Evolutionary conservation across 129 eudicot species (phyloP).

Genomic region (Tagetes patula): DNA sequence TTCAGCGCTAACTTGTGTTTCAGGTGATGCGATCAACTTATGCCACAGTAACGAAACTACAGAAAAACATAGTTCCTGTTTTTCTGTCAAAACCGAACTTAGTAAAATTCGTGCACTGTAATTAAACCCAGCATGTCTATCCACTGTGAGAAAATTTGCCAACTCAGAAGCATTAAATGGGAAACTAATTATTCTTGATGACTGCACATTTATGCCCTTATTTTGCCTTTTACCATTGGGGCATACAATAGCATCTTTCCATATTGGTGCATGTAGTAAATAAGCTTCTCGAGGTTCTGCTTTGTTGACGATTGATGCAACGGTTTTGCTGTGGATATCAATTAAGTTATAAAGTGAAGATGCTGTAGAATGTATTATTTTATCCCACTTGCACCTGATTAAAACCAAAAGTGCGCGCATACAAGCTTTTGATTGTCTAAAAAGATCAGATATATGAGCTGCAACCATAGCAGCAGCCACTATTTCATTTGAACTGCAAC

Average conservation of each 20-base stretch:
- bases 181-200: constrained; percentile 53
- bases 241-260: constrained; percentile 42
- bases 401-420: constrained; percentile 73
- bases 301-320: constrained; percentile 92
- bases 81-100: constrained; percentile 74
- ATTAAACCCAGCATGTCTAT: constrained; percentile 83
- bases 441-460: constrained; percentile 89
- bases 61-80: constrained; percentile 88
- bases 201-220: constrained; percentile 34
- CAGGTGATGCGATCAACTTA: constrained; percentile 90
- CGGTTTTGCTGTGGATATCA: constrained; percentile 84
- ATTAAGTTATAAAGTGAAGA: constrained; percentile 78
- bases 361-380: constrained; percentile 74
- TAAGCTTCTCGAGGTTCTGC: constrained; percentile 93
- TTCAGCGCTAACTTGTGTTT: constrained; percentile 84
- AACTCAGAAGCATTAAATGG: constrained; percentile 88
- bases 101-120: constrained; percentile 67
- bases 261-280: constrained; percentile 53
- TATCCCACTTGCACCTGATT: constrained; percentile 88
- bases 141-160: constrained; percentile 92
- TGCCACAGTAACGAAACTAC: constrained; percentile 98
- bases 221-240: constrained; percentile 50
- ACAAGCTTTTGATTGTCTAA: constrained; percentile 86
- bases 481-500: constrained; percentile 92
- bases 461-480: constrained; percentile 99